Evolutionary conservation across 163 green algal genomes (phyloP).

Genomic region (Scenedesmus sp.): DNA sequence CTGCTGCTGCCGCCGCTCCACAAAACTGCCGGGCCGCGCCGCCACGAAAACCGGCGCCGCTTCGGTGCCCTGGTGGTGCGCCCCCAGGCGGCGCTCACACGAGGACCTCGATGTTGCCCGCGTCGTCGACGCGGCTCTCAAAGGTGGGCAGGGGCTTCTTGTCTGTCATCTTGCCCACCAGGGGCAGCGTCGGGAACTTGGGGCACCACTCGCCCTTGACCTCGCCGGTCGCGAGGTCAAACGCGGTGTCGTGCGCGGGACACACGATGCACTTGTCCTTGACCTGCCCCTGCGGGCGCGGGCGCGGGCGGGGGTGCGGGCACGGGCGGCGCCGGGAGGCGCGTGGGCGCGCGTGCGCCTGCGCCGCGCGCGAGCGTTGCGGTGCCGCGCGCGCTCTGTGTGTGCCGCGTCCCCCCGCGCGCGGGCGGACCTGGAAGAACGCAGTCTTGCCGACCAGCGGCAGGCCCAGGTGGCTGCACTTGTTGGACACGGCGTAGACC

Average conservation of each 20-base stretch:
- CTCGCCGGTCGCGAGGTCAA: conserved; percentile 73
- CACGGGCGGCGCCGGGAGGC: no score
- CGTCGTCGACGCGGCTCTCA: conserved; percentile 62
- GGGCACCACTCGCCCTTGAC: conserved; percentile 77
- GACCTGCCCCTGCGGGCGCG: conserved; percentile 49
- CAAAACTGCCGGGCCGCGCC: no score
- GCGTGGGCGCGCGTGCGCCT: no score
- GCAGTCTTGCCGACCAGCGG: conserved; percentile 67
- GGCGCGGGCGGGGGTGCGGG: no score
- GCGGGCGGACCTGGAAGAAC: conserved; percentile 48
- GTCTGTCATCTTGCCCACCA: conserved; percentile 76
- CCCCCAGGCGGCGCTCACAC: no score
- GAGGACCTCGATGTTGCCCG: conserved; percentile 72
- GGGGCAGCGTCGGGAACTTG: conserved; percentile 75
- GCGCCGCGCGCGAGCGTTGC: no score
- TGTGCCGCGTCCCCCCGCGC: no score
- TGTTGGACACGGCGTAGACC: conserved; percentile 79
- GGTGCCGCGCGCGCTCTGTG: no score
- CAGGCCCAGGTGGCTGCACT: conserved; percentile 85
- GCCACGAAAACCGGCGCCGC: no score
- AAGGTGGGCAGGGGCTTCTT: conserved; percentile 80
- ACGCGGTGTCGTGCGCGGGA: conserved; percentile 80
- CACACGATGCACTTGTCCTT: conserved; percentile 79
- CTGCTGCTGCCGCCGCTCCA: no score
- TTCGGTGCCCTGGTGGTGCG: no score